Evolutionary conservation across 139 green algal genomes (phyloP).

Genomic region (Klebsormidium nitens): DNA sequence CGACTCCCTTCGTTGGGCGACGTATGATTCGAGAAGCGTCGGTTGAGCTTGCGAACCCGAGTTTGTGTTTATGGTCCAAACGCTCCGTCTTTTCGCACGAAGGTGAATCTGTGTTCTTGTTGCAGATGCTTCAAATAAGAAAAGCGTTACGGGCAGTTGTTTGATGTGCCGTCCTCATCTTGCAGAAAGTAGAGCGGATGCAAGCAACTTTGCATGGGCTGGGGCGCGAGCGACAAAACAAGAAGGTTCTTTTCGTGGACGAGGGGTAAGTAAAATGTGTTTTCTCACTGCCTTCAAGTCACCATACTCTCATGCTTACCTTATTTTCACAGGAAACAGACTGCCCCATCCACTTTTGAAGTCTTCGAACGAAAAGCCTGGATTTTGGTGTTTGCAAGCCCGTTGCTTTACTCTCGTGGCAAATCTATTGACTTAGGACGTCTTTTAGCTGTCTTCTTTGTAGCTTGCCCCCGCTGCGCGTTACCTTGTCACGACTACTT

Average conservation of each 20-base stretch:
- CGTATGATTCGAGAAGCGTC: not conserved
- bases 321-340: constrained; percentile 75
- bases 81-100: not conserved
- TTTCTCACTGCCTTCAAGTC: too few species aligned
- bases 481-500: too few species aligned
- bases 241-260: constrained; percentile 77
- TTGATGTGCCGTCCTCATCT: constrained; percentile 4
- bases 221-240: constrained; percentile 47
- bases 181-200: constrained; percentile 74
- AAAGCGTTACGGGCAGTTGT: not conserved
- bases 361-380: not conserved
- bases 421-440: not conserved
- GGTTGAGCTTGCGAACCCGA: not conserved
- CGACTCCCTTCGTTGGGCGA: not conserved
- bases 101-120: not conserved
- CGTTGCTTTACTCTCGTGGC: not conserved
- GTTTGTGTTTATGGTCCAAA: not conserved
- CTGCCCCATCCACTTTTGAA: constrained; percentile 47
- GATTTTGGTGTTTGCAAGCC: not conserved
- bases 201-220: constrained; percentile 75
- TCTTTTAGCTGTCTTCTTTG: too few species aligned
- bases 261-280: constrained; percentile 55
- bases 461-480: too few species aligned
- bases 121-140: not conserved
- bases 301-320: too few species aligned